Base-by-base conservation (phyloP, 768 basidiomycete species). In the Amanita exitialis region DNA sequence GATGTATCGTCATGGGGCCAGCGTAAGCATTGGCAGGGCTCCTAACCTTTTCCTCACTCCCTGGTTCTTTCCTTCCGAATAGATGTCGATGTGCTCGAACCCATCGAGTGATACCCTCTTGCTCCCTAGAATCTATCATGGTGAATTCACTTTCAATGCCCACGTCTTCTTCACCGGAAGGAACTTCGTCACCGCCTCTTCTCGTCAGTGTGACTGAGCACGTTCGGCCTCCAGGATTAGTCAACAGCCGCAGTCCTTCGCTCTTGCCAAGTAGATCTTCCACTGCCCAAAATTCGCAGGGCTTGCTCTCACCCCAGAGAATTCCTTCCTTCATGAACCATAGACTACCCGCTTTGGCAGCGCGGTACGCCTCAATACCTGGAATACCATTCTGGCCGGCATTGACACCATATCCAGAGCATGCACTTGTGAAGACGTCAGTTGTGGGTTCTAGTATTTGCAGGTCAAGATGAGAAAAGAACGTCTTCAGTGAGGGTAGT, bases 231-330 rank as follows among this genome's bases (percentile, higher is more conserved):
- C 86, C 88, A 6, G 77, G 79, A 12, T 80, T 82, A 20, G 77
- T 79, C 42, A 82, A 66, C 20, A 85, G 62, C 44, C 77, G 56
- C 61, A 79, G 66, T 13, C 72, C 80, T 16, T 78, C 77, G 21
- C 59, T 62, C 52, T 69, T 73, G 47, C 69, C 64, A 15, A 76
- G 61, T n/a, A 90, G 63, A 55, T 82, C 77, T 41, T 72, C 69
- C 20, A 83, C 64, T 3, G 80, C 66, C 80, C 86, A 89, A 58
- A 86, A 89, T 56, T 86, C 83, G 59, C 83, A 86, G 2, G 85
- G 85, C 55, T 83, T 84, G 59, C 76, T 78, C 60, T 87, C 82
- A 20, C 82, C 85, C 77, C 83, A 84, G 6, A 90, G 71, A 13
- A 90, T 72, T 5, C 86, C 87, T 20, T 70, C 68, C 36, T 72